phyloP scores from a whole-genome alignment of 192 early-diverging fungal genomes.

The Coemansia sp. region DNA sequence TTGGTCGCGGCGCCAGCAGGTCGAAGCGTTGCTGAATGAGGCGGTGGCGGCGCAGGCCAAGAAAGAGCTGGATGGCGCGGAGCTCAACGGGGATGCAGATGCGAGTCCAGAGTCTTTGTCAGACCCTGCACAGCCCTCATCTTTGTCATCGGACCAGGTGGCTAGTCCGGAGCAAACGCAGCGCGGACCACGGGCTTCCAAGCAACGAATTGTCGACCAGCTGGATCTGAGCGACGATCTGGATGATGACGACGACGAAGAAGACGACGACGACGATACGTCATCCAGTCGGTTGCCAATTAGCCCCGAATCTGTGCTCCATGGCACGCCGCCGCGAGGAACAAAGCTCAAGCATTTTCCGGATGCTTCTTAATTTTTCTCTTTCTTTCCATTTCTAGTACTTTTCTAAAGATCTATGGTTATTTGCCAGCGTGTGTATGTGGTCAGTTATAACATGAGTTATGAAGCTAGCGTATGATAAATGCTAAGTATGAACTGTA shows the following conservation, averaged over 20 bases:
- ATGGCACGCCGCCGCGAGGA: slow-evolving; percentile 45
- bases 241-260: slow-evolving; percentile 31
- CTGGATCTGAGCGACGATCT: slow-evolving; percentile 22
- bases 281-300: slow-evolving; percentile 7
- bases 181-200: background rate
- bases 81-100: background rate
- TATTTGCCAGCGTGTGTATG: background rate
- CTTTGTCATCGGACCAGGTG: background rate
- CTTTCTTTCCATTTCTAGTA: slow-evolving; percentile 1
- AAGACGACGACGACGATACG: slow-evolving; percentile 35
- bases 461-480: background rate
- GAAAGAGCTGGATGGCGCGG: slow-evolving; percentile 16
- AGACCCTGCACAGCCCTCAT: background rate
- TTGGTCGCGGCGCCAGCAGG: slow-evolving; percentile 49
- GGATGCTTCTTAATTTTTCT: slow-evolving; percentile 5
- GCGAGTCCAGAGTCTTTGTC: background rate
- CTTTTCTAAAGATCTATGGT: background rate
- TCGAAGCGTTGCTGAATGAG: slow-evolving; percentile 47
- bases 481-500: background rate
- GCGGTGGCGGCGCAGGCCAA: slow-evolving; percentile 35
- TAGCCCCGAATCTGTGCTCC: slow-evolving; percentile 19
- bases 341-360: slow-evolving; percentile 32
- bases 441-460: background rate
- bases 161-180: background rate
- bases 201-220: slow-evolving; percentile 25